Base-by-base conservation (phyloP, 1,284 basidiomycete genomes). In the Peniophora sp. region DNA sequence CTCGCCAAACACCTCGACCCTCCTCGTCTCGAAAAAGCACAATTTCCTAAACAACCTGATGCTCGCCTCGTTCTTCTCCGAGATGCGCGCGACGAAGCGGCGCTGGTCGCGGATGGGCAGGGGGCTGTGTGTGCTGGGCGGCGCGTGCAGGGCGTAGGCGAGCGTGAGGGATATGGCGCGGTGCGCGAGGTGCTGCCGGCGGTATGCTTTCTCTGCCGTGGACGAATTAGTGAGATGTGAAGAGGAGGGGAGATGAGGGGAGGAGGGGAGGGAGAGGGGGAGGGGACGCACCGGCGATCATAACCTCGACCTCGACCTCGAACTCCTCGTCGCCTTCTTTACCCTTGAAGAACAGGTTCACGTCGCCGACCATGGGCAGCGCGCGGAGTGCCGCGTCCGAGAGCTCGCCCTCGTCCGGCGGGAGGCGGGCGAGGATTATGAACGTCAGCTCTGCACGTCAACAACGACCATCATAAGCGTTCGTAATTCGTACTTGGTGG, bases 321-420 rank as follows among this genome's bases (percentile, higher is more conserved):
- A 78, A 81, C 24, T 74, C 73, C 24, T 74, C 66, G 24, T 70
- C 64, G 2, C 58, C 58, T 3, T 67, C 63, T 12, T 68, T 61
- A 34, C 81, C 79, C 22, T 85, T 85, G 51, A 97, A 68, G 65
- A 97, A 97, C 24, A 97, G 68, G 63, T 97, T 97, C 39, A 95
- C 92, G 62, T 97, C 94, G 27, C 95, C 95, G 14, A 92, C 74
- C 93, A 97, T 95, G 10, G 74, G 76, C 20, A 82, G 71, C 3
- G 63, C 51, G n/a, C 58, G 50, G 11, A 81, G 56, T n/a, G 69
- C 64, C 11, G 68, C 64, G 50, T 69, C 67, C 24, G 59, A 51
- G 42, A 47, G 48, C 50, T n/a, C 55, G 43, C 39, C 74, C 68
- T 53, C 55, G 24, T 52, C 51, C 23, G 42, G 54, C 6, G 52